These are phyloP conservation scores for Arachis stenosperma DNA, from an alignment of 306 rosid genomes.

Conservation along the genomic window DNA sequence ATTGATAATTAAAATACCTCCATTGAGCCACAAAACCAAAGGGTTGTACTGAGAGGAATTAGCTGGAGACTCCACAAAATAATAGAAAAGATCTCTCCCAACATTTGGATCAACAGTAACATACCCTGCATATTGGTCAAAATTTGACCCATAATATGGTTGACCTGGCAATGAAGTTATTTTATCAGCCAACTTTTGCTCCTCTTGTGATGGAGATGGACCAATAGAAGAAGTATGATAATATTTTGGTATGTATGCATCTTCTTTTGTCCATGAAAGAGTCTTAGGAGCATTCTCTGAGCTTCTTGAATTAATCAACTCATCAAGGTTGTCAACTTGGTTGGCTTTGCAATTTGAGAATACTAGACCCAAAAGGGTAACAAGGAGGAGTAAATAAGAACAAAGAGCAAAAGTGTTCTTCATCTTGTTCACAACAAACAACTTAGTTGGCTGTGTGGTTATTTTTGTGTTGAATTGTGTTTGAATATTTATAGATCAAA, in stretches of 20 bases:
- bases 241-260: constrained; percentile 5
- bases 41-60: constrained; percentile 47
- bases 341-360: constrained; percentile 39
- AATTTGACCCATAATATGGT: constrained; percentile 50
- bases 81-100: constrained; percentile 64
- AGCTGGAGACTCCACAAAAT: constrained; percentile 60
- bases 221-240: constrained; percentile 6
- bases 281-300: constrained; percentile 32
- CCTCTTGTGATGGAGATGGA: constrained; percentile 36
- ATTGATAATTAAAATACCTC: constrained; percentile 45
- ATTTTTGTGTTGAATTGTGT: not conserved
- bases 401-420: constrained; percentile 25
- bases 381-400: constrained; percentile 34
- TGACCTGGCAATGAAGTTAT: constrained; percentile 63
- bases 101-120: constrained; percentile 52
- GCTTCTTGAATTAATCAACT: constrained; percentile 40
- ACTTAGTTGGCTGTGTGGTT: not conserved
- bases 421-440: constrained; percentile 30
- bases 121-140: constrained; percentile 64
- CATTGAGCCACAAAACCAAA: constrained; percentile 65
- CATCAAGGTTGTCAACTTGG: constrained; percentile 49
- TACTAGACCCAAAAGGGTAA: constrained; percentile 33
- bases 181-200: constrained; percentile 47
- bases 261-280: constrained; percentile 33
- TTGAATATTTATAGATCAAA: constrained; percentile 9